Evolutionary conservation across 1,284 basidiomycete genomes (phyloP), one percentile per base, ranked within the genome.

Genomic region (Hortiboletus rubellus): DNA sequence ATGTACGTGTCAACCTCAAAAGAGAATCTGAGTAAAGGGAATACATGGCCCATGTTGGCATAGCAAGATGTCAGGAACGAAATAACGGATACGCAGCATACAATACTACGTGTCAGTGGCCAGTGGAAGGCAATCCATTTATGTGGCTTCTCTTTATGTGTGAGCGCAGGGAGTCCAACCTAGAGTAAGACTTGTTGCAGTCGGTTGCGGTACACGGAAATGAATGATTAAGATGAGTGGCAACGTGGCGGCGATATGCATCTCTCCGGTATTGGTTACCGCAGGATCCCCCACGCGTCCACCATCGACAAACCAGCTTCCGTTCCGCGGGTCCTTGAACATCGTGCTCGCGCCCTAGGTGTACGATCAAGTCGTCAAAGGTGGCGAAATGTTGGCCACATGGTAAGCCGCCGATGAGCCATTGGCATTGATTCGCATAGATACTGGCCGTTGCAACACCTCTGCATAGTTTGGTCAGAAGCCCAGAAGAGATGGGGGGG

Each of bases 401-500:
- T 5, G 8, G 38, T 22, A 31, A 9, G 0, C n/a, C 31, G 9
- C 64, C 52, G 10, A 48, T 27, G 11, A 43, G 33, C 42, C 58
- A 62, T 3, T 45, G 57, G 18, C 64, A 66, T 51, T 57, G 46
- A n/a, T 42, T 14, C 10, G n/a, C 0, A 8, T 17, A 7, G 30
- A n/a, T 12, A 10, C 8, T 27, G 6, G 8, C 31, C n/a, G 46
- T 27, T 2, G 18, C 2, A n/a, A 17, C 27, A 10, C 6, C 10
- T 38, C 55, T 59, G 33, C 14, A 36, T 10, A 9, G 10, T 6
- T 8, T 8, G 1, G 14, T 57, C 22, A 36, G 31, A 30, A 12
- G 18, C 34, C 8, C 7, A 9, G 18, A 24, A 3, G 14, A 36
- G 8, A 40, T 4, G n/a, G n/a, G 4, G 4, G 14, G 11, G 41